phyloP scores from a whole-genome alignment of 202 grass and related monocot species.

The Setaria viridis region DNA sequence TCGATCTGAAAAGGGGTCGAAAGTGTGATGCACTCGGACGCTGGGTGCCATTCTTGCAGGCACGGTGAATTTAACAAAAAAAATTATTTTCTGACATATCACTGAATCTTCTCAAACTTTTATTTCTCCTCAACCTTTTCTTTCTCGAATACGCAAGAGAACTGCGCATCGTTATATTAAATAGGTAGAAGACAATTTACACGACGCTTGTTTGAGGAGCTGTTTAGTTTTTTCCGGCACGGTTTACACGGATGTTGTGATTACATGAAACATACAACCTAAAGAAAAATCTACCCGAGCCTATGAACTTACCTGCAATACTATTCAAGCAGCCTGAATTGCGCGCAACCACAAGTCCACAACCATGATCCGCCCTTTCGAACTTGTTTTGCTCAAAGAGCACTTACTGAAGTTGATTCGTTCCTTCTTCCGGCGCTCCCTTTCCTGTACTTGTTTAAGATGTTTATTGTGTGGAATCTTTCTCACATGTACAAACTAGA shows the following conservation, averaged over 20 bases:
- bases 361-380: background rate
- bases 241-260: too few species aligned
- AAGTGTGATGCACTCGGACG: too few species aligned
- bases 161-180: too few species aligned
- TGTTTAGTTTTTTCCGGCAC: too few species aligned
- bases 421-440: background rate
- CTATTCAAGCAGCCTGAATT: background rate
- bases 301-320: background rate
- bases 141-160: too few species aligned
- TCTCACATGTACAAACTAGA: background rate
- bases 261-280: too few species aligned
- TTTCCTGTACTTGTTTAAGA: background rate
- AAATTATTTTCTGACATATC: background rate
- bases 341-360: too few species aligned
- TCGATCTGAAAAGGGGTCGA: background rate
- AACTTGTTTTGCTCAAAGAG: too few species aligned
- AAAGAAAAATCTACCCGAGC: too few species aligned
- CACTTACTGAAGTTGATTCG: background rate
- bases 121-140: too few species aligned
- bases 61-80: background rate
- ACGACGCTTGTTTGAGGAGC: too few species aligned
- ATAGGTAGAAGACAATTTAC: too few species aligned
- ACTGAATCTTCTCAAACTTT: background rate
- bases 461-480: background rate
- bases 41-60: background rate